phyloP scores from a whole-genome alignment of 805 yeast genomes.

The Jamesozyma gamospora region DNA sequence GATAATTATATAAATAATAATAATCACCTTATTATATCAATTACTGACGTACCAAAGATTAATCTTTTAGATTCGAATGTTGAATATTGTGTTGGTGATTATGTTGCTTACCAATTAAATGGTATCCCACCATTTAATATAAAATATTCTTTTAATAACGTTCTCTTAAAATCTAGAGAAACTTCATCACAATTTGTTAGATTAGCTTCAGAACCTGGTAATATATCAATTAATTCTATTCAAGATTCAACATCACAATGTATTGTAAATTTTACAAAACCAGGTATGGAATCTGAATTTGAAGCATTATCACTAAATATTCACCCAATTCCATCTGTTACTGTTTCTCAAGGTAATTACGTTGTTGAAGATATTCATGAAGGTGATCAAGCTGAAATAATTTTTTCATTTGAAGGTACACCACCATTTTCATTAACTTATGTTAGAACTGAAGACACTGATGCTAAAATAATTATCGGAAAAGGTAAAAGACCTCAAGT shows the following conservation, averaged over 20 bases:
- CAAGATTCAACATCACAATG: conserved; percentile 72
- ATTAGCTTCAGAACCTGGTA: conserved; percentile 78
- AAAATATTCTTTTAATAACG: conserved; percentile 61
- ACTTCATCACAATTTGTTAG: conserved; percentile 45
- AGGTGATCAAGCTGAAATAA: conserved; percentile 87
- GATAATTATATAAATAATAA: conserved; percentile 1
- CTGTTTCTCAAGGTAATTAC: conserved; percentile 68
- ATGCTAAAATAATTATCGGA: conserved; percentile 28
- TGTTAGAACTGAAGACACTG: conserved; percentile 52
- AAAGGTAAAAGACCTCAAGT: conserved; percentile 44
- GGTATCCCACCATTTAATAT: conserved; percentile 78
- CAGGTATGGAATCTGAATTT: conserved; percentile 26
- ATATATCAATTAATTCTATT: conserved; percentile 51
- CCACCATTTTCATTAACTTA: conserved; percentile 89
- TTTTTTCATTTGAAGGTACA: conserved; percentile 70
- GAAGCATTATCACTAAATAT: conserved; percentile 32
- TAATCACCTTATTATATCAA: conserved; percentile 43
- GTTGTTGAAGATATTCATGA: conserved; percentile 78
- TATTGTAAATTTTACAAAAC: conserved; percentile 44
- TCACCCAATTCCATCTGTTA: conserved; percentile 68
- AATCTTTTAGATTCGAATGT: conserved; percentile 32
- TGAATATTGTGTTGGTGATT: conserved; percentile 88
- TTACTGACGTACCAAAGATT: conserved; percentile 72
- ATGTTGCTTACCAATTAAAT: conserved; percentile 59
- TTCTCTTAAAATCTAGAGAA: conserved; percentile 47